Evolutionary conservation across 345 rosid species (phyloP), one percentile per base, ranked within the genome.

Genomic region (Viola odorata): DNA sequence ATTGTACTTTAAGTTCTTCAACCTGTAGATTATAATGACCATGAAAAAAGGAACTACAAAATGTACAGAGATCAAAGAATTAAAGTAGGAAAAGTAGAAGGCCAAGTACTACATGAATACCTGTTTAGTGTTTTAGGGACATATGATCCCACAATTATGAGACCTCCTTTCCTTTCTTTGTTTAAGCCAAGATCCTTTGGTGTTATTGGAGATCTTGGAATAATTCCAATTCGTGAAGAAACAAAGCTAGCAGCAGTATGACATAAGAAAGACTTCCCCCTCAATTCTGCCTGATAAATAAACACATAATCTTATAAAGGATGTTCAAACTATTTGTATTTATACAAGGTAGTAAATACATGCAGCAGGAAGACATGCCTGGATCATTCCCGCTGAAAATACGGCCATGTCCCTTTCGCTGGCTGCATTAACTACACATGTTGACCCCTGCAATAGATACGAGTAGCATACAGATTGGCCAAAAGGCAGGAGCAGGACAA

Each of bases 191-290:
- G 76, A 80, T 92, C 91, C 75, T 79, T 87, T 0, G 96, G 96
- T 61, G 82, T 77, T 59, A 89, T 76, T 51, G 82, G 95, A 77
- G 87, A 82, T 80, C 78, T 87, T 17, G 91, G 84, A 75, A 83
- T 77, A 56, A 92, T 83, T 67, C 98, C 98, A 76, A 92, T 71
- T 39, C 82, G 74, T n/a, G 96, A 79, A 67, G 98, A 92, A 63
- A 92, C 96, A 79, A 92, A 89, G 78, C 96, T 92, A 57, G 96
- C 96, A 50, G 96, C 98, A 11, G 96, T 81, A 44, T 96, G 96
- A 75, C 98, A 92, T 59, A 92, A 77, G 77, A 92, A 92, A 62
- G 87, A 76, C 72, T 78, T 92, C 41, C 96, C 96, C 74, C 79
- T 89, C 65, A 84, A 67, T 64, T 92, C 98, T 41, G 96, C 98